Conservation (phyloP, 2,329 filamentous ascomycete species). For the Coniochaeta sp. region DNA sequence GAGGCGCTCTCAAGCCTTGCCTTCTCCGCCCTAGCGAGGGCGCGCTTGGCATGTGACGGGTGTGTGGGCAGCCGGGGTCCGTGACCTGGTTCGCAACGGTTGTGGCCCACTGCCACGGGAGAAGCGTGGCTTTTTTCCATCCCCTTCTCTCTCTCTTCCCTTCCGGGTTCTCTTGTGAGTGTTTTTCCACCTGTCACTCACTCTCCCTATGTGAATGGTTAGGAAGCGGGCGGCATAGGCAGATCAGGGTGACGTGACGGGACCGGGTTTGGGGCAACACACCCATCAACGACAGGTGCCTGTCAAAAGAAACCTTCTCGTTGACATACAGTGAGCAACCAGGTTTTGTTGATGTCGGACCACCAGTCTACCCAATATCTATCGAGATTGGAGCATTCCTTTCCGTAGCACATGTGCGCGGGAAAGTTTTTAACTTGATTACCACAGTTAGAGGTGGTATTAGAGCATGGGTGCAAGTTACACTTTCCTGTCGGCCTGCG, state of each 20-base stretch:
- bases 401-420: not conserved
- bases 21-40: not conserved
- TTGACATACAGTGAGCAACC: not conserved
- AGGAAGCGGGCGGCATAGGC: not conserved
- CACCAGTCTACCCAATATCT: no score
- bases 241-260: conserved; percentile 1
- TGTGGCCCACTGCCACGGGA: not conserved
- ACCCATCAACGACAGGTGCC: not conserved
- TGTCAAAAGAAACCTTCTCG: not conserved
- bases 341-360: not conserved
- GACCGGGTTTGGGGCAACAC: not conserved
- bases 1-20: not conserved
- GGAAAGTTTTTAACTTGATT: not conserved
- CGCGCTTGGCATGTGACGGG: not conserved
- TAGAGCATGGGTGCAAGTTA: no score
- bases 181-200: not conserved
- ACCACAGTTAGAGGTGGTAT: conserved; percentile 1
- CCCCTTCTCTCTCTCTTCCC: not conserved
- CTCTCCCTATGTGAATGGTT: no score
- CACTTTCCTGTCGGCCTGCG: not conserved
- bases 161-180: no score
- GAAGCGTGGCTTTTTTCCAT: not conserved
- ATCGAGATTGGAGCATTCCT: not conserved
- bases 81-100: not conserved
- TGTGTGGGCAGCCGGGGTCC: not conserved